phyloP scores from a whole-genome alignment of 805 yeast genomes.

The Dipodascus geniculatus region DNA sequence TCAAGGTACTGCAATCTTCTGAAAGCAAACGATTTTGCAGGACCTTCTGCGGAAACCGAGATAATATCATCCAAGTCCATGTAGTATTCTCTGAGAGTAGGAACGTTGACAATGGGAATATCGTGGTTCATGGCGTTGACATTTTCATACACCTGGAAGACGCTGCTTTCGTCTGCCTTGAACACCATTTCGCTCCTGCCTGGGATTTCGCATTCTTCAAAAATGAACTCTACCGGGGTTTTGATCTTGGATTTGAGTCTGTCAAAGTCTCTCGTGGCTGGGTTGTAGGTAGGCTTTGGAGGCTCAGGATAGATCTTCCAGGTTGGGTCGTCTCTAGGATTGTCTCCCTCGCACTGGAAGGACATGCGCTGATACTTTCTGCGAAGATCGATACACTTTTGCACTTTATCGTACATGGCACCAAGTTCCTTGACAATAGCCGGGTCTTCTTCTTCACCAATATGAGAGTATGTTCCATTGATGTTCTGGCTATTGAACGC shows the following conservation, averaged over 20 bases:
- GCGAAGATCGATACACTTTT: slow-evolving; percentile 56
- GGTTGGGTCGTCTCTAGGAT: slow-evolving; percentile 65
- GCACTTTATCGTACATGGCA: slow-evolving; percentile 27
- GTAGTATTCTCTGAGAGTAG: slow-evolving; percentile 76
- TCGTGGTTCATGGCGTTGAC: slow-evolving; percentile 15
- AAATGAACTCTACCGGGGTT: slow-evolving; percentile 44
- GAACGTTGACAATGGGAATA: slow-evolving; percentile 39
- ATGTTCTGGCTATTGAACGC: not conserved
- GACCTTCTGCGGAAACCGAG: slow-evolving; percentile 83
- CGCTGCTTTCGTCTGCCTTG: slow-evolving; percentile 48
- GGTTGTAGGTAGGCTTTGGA: slow-evolving; percentile 80
- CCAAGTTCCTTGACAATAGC: slow-evolving; percentile 24
- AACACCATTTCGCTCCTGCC: slow-evolving; percentile 33
- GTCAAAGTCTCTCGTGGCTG: slow-evolving; percentile 41
- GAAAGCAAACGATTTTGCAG: slow-evolving; percentile 92
- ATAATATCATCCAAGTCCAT: slow-evolving; percentile 66
- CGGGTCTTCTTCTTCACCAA: slow-evolving; percentile 19
- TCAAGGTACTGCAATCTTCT: slow-evolving; percentile 87
- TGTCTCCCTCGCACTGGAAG: slow-evolving; percentile 53
- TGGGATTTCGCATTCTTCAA: slow-evolving; percentile 46
- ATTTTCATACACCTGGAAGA: slow-evolving; percentile 47
- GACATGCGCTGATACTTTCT: slow-evolving; percentile 64
- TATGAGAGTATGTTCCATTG: not conserved
- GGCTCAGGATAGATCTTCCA: slow-evolving; percentile 92
- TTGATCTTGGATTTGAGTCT: slow-evolving; percentile 21